phyloP scores from a whole-genome alignment of 805 yeast species.

The Starmerella apicola region DNA sequence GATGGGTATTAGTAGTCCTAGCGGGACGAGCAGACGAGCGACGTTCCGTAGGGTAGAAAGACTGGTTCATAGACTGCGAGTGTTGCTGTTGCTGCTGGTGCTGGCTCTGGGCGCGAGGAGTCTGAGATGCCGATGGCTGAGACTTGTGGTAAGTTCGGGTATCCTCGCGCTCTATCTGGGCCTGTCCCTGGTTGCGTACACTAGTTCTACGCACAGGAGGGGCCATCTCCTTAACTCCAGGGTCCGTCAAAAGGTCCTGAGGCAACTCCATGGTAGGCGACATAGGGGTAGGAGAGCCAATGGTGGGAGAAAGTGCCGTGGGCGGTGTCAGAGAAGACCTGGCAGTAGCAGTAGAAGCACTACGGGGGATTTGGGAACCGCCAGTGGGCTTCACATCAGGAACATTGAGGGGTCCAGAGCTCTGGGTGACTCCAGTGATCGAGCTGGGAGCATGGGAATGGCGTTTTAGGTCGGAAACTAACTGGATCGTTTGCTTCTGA shows the following conservation, averaged over 20 bases:
- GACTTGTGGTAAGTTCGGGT: neutral
- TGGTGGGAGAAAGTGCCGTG: no score
- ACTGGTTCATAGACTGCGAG: neutral
- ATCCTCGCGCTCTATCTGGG: neutral
- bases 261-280: no score
- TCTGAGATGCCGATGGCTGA: neutral
- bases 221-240: neutral
- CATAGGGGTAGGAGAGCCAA: no score
- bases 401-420: no score
- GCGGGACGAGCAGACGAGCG: neutral
- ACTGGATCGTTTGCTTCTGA: neutral
- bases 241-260: no score
- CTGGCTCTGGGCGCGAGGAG: neutral
- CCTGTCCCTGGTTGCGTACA: neutral
- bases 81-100: neutral
- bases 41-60: no score
- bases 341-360: no score
- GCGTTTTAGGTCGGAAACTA: neutral
- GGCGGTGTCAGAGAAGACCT: no score
- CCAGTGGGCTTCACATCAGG: no score
- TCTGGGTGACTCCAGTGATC: no score
- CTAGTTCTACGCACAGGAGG: neutral
- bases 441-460: neutral
- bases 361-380: no score
- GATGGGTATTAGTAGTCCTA: neutral